Base-by-base conservation (phyloP, 805 yeast genomes). In the Zygosaccharomyces kombuchaensis region DNA sequence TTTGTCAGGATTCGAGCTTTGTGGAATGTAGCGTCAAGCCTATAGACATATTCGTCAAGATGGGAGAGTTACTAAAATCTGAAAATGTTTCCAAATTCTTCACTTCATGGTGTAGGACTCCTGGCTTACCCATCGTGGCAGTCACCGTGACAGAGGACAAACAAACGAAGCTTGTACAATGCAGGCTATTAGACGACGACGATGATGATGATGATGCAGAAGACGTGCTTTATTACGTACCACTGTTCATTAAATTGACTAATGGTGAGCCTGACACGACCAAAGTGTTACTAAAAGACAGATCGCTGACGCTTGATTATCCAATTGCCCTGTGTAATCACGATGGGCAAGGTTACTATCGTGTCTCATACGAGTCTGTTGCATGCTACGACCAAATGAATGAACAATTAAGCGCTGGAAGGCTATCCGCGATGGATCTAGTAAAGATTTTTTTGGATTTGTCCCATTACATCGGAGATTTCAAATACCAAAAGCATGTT, bases 211-310 rank as follows among this genome's bases (percentile, higher is more conserved):
- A 19, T 5, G 5, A 19, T 19, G n/a, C 55, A 66, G 87, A 81
- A 58, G 81, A 82, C 54, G 65, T 70, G 34, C 82, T 84, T 3
- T 84, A 69, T 57, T 83, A 81, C 51, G 66, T 84, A 36, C 90
- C 91, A 3, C 60, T 85, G 36, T 57, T 63, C 22, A 51, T 52
- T n/a, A 41, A 42, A 14, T 40, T 56, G 34, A 47, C 56, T 12
- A 45, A 49, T 22, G 57, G 57, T n/a, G 31, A 47, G 14, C 13
- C 27, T 8, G 65, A 61, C 37, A 40, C 40, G 6, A 44, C 52
- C 16, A 54, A 61, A 26, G 51, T 53, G 4, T 41, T 64, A 34
- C 47, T 64, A 54, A 62, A 63, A 3, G 67, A 63, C 37, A 55
- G 66, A 47, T 51, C 62, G 1, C 36, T 58, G 17, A 43, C 41